Evolutionary conservation across 305 asterid genomes (phyloP).

Genomic region (Rubia tinctorum): DNA sequence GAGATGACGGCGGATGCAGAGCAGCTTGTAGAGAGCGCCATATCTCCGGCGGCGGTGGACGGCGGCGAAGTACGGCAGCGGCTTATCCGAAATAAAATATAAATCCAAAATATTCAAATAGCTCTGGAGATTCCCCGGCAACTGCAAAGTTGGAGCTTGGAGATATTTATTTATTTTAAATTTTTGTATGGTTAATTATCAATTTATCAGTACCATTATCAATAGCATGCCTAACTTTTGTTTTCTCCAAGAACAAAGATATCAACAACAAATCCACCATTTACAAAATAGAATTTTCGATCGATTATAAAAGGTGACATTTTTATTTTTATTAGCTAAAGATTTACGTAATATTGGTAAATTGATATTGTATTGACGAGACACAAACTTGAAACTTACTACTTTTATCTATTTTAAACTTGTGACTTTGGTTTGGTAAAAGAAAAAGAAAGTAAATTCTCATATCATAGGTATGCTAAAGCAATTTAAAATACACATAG

Average conservation of each 20-base stretch:
- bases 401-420: too few relatives aligned
- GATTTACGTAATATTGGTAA: too few relatives aligned
- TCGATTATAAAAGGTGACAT: too few relatives aligned
- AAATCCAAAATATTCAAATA: not conserved
- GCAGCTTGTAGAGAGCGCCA: slow-evolving; percentile 19
- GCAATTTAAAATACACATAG: too few relatives aligned
- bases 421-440: too few relatives aligned
- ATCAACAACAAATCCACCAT: not conserved
- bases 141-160: not conserved
- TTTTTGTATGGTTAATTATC: not conserved
- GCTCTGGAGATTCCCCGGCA: not conserved
- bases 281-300: too few relatives aligned
- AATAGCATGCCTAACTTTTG: not conserved
- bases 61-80: slow-evolving; percentile 1
- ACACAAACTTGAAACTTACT: too few relatives aligned
- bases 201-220: not conserved
- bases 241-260: not conserved
- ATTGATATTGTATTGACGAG: too few relatives aligned
- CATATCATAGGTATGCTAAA: too few relatives aligned
- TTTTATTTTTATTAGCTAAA: too few relatives aligned
- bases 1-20: slow-evolving; percentile 2
- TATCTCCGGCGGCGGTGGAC: not conserved
- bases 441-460: too few relatives aligned
- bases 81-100: not conserved
- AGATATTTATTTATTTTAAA: not conserved